phyloP scores from a whole-genome alignment of 2,329 filamentous ascomycete species.

The Thielaviopsis euricoi region DNA sequence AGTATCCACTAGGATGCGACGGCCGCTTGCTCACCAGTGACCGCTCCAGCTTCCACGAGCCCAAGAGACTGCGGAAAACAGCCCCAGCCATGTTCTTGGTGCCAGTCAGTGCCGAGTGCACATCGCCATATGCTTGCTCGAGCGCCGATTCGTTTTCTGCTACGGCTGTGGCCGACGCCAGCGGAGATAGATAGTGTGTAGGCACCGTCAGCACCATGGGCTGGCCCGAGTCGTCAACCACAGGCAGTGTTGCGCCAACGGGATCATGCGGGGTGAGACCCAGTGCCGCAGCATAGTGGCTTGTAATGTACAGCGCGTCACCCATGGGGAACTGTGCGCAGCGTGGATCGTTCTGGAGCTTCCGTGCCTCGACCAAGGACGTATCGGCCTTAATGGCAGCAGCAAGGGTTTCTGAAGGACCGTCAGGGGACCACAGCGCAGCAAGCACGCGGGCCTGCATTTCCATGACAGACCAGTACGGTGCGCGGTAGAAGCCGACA shows the following conservation, averaged over 20 bases:
- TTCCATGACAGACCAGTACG: slow-evolving; percentile 77
- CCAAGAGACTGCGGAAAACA: slow-evolving; percentile 55
- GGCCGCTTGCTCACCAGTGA: slow-evolving; percentile 36
- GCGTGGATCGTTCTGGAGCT: slow-evolving; percentile 34
- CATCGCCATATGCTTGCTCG: slow-evolving; percentile 27
- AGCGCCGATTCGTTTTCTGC: slow-evolving; percentile 27
- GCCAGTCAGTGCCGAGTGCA: slow-evolving; percentile 25
- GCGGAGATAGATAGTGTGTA: slow-evolving; percentile 31
- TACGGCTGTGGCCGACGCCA: slow-evolving; percentile 21
- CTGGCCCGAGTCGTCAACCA: slow-evolving; percentile 24
- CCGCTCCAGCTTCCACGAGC: slow-evolving; percentile 48
- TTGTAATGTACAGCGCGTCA: slow-evolving; percentile 62
- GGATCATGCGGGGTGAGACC: slow-evolving; percentile 27
- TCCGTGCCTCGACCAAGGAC: slow-evolving; percentile 29
- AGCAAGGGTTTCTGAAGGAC: slow-evolving; percentile 1
- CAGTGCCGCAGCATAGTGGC: slow-evolving; percentile 47
- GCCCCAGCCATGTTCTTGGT: slow-evolving; percentile 43
- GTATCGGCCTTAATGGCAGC: slow-evolving; percentile 21
- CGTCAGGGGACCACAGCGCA: slow-evolving; percentile 34
- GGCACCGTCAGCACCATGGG: slow-evolving; percentile 40
- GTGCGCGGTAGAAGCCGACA: slow-evolving; percentile 69
- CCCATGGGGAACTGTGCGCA: slow-evolving; percentile 66
- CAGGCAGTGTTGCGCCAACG: slow-evolving; percentile 18
- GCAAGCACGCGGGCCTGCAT: slow-evolving; percentile 63
- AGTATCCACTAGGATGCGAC: slow-evolving; percentile 45